phyloP scores from a whole-genome alignment of 2,329 filamentous ascomycete genomes.

The Trichoderma aggressivum region DNA sequence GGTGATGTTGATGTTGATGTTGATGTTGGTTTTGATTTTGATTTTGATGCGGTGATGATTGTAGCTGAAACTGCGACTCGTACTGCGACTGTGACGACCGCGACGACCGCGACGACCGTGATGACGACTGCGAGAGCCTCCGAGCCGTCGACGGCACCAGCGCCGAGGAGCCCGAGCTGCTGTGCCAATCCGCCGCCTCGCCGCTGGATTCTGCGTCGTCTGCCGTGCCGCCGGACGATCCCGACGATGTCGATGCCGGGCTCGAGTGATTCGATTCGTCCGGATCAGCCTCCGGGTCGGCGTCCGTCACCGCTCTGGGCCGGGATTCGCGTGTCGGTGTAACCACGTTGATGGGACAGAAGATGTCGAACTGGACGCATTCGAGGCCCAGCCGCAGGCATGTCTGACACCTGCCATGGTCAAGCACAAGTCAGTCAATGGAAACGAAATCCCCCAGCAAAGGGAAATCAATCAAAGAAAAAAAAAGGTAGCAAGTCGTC shows the following conservation, averaged over 20 bases:
- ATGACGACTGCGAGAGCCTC: neutral
- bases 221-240: neutral
- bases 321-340: slow-evolving; percentile 15
- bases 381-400: slow-evolving; percentile 13
- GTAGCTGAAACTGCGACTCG: neutral
- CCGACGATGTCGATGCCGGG: neutral
- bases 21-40: neutral
- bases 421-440: neutral
- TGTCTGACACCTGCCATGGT: slow-evolving; percentile 1
- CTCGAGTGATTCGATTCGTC: slow-evolving; percentile 4
- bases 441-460: neutral
- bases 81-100: neutral
- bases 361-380: slow-evolving; percentile 15
- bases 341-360: slow-evolving; percentile 16
- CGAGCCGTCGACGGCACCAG: neutral
- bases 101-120: neutral
- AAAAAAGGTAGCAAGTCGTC: neutral
- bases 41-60: neutral
- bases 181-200: neutral
- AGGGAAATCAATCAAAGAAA: neutral
- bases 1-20: no score
- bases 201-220: neutral
- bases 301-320: neutral
- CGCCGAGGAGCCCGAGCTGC: neutral
- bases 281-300: neutral